Conservation (phyloP, 306 rosid genomes). For the Benincasa hispida region DNA sequence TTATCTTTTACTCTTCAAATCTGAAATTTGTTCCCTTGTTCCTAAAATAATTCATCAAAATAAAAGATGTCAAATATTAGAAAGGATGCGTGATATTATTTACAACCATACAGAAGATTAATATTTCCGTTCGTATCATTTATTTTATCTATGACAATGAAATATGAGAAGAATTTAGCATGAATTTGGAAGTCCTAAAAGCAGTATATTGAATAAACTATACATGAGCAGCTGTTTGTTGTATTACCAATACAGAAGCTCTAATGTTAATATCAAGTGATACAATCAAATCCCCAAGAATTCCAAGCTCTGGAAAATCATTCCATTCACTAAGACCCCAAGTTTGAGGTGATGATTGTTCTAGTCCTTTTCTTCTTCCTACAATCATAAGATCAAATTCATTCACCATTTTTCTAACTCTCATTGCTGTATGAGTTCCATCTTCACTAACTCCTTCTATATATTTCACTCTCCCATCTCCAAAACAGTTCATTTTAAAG, state of each 20-base stretch:
- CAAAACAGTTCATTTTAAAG: neutral
- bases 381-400: conserved; percentile 39
- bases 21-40: too few relatives aligned
- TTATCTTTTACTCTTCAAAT: too few relatives aligned
- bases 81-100: too few relatives aligned
- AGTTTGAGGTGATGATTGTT: conserved; percentile 21
- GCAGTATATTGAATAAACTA: neutral
- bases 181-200: neutral
- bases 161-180: too few relatives aligned
- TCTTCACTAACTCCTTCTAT: conserved; percentile 6
- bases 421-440: conserved; percentile 11
- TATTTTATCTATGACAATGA: too few relatives aligned
- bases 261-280: conserved; percentile 26
- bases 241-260: conserved; percentile 42
- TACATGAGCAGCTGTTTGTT: neutral
- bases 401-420: conserved; percentile 7
- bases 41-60: too few relatives aligned
- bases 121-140: too few relatives aligned
- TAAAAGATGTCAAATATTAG: too few relatives aligned
- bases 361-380: conserved; percentile 34
- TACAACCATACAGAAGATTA: too few relatives aligned
- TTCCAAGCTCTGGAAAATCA: conserved; percentile 61
- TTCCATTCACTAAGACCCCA: conserved; percentile 49
- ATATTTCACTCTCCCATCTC: neutral
- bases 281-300: conserved; percentile 46